Conservation (phyloP, 2,329 filamentous ascomycete species). For the Ophiostoma ips region DNA sequence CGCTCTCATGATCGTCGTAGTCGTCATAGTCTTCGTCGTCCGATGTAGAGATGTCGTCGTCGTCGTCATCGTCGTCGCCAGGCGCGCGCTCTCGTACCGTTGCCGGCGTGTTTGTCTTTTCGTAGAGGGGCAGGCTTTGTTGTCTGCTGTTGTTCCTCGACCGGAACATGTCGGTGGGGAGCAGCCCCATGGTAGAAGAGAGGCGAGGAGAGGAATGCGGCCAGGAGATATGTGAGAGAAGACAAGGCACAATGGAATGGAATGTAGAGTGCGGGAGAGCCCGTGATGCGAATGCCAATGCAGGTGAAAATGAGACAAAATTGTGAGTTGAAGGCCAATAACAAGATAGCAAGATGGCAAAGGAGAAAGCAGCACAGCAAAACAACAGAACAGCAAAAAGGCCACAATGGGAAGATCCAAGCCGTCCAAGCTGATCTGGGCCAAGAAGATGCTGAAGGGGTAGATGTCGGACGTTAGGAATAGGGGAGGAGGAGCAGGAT, state of each 20-base stretch:
- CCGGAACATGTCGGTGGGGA: slow-evolving; percentile 25
- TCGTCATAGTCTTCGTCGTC: slow-evolving; percentile 24
- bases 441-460: neutral
- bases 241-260: neutral
- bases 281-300: slow-evolving; percentile 1
- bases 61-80: slow-evolving; percentile 36
- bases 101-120: slow-evolving; percentile 24
- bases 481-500: neutral
- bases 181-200: slow-evolving; percentile 40
- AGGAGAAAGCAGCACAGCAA: neutral
- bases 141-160: slow-evolving; percentile 30
- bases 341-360: too few species aligned
- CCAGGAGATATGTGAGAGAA: neutral
- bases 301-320: neutral
- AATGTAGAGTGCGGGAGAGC: slow-evolving; percentile 3
- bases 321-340: neutral
- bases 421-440: neutral
- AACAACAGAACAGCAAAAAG: neutral
- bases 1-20: slow-evolving; percentile 22
- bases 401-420: neutral
- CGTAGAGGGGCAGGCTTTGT: slow-evolving; percentile 35
- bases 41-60: slow-evolving; percentile 26
- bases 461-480: neutral
- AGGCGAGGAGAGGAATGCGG: too few species aligned
- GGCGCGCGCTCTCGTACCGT: slow-evolving; percentile 37